Evolutionary conservation across 1,284 basidiomycete genomes (phyloP), one percentile per base, ranked within the genome.

Genomic region (Xerocomus amazonicus): DNA sequence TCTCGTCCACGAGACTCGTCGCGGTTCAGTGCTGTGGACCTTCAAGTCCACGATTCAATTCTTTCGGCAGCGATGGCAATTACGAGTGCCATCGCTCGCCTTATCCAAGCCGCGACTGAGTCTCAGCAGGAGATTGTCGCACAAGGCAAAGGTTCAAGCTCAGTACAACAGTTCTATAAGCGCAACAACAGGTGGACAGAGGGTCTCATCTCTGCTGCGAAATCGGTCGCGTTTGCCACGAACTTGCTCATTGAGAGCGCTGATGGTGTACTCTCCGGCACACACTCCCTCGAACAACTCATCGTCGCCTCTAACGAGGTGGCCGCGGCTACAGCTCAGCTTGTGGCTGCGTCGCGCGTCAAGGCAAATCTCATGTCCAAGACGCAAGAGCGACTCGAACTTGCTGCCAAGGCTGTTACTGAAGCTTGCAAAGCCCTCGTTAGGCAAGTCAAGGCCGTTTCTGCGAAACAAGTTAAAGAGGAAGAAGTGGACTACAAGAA

Each of bases 121-220:
- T 95, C 91, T 41, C 97, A 99, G 71, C 85, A 97, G 68, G 97
- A 99, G 73, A 99, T 99, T 55, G 97, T 99, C 42, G 86, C 89
- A 4, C 87, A 96, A 71, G 97, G 97, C 55, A 90, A 85, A 69
- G 96, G 96, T 6, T 88, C 92, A 10, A 92, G 85, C 67, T 84
- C 92, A 23, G 83, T 77, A 17, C 93, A 97, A 70, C 96, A 98
- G 65, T 99, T 99, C 80, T 99, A 98, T 83, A 99, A 99, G 77
- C 86, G 90, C 56, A 97, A 99, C 83, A 98, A 99, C 72, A 84
- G 97, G 55, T 99, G 97, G 97, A 99, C 97, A 16, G 97, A 99
- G 70, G 97, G 97, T 58, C 85, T 99, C 57, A 96, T 99, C 60
- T 97, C 93, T 29, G 97, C 97, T 19, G 97, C 97, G 29, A 97